A percentile compares a stretch with the other conserved stretches of the same genome.
phyloP scores from a whole-genome alignment of 371 early-diverging fungal genomes.

The Conidiobolus incongruus region DNA sequence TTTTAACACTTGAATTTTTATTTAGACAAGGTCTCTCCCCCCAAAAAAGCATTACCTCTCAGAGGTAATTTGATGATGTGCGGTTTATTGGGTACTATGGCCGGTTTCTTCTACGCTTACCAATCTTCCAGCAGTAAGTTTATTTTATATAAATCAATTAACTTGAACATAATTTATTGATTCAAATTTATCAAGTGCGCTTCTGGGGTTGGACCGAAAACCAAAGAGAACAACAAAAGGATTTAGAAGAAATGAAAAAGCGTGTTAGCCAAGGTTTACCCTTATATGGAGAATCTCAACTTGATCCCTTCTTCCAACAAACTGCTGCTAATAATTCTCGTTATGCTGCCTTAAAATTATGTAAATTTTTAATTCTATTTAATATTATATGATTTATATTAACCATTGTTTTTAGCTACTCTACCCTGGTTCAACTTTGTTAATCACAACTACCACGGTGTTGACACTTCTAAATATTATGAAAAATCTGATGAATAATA shows the following conservation, averaged over 20 bases:
- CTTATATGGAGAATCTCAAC: conserved; percentile 35
- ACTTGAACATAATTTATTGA: not conserved
- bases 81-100: conserved; percentile 27
- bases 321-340: conserved; percentile 44
- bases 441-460: conserved; percentile 59
- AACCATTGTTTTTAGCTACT: conserved; percentile 14
- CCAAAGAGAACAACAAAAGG: conserved; percentile 45
- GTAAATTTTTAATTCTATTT: conserved; percentile 15
- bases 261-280: conserved; percentile 40
- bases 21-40: not conserved
- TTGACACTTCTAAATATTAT: conserved; percentile 25
- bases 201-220: conserved; percentile 92
- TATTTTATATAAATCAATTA: not conserved
- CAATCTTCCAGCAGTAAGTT: conserved; percentile 38
- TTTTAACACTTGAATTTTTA: not conserved
- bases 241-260: conserved; percentile 38
- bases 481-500: not conserved
- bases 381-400: not conserved
- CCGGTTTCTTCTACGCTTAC: conserved; percentile 45
- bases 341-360: conserved; percentile 34
- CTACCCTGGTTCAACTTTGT: conserved; percentile 65
- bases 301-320: conserved; percentile 35
- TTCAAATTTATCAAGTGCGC: conserved; percentile 27
- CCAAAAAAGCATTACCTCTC: not conserved
- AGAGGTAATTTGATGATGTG: conserved; percentile 5